phyloP scores from a whole-genome alignment of 805 yeast genomes.

The Yamadazyma takamatsuzukensis region DNA sequence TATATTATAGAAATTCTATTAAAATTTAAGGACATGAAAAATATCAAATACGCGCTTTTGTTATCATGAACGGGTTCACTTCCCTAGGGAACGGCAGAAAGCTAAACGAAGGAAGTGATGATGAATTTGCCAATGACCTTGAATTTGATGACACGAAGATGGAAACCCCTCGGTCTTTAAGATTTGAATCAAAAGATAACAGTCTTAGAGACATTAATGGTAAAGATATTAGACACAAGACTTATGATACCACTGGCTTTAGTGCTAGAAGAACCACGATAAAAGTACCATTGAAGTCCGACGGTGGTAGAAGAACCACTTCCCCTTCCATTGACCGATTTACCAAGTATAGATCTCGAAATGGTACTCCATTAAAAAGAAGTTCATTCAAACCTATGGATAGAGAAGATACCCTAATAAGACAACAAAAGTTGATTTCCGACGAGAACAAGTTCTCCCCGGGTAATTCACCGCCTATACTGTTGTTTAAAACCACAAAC shows the following conservation, averaged over 20 bases:
- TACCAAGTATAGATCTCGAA: slow-evolving; percentile 11
- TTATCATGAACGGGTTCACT: too few relatives aligned
- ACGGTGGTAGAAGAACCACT: slow-evolving; percentile 4
- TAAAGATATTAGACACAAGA: too few relatives aligned
- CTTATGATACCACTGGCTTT: too few relatives aligned
- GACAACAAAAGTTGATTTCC: slow-evolving; percentile 17
- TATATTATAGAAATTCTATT: too few relatives aligned
- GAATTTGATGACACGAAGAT: slow-evolving; percentile 30
- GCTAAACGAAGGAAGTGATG: slow-evolving; percentile 1
- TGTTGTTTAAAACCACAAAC: slow-evolving; percentile 1
- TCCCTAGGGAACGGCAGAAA: neutral
- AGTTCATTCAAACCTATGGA: slow-evolving; percentile 12
- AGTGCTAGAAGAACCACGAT: slow-evolving; percentile 5
- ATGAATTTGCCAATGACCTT: too few relatives aligned
- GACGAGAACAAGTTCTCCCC: slow-evolving; percentile 24
- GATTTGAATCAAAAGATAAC: too few relatives aligned
- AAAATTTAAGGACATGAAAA: too few relatives aligned
- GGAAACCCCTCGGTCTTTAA: slow-evolving; percentile 22
- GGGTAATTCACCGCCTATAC: slow-evolving; percentile 1
- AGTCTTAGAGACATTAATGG: too few relatives aligned
- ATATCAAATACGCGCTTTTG: too few relatives aligned
- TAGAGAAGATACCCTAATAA: slow-evolving; percentile 13
- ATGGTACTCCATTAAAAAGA: slow-evolving; percentile 18
- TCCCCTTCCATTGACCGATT: slow-evolving; percentile 6
- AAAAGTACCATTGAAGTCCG: slow-evolving; percentile 6